Evolutionary conservation across 148 eudicot genomes (phyloP).

Genomic region (Amaranthus palmeri): DNA sequence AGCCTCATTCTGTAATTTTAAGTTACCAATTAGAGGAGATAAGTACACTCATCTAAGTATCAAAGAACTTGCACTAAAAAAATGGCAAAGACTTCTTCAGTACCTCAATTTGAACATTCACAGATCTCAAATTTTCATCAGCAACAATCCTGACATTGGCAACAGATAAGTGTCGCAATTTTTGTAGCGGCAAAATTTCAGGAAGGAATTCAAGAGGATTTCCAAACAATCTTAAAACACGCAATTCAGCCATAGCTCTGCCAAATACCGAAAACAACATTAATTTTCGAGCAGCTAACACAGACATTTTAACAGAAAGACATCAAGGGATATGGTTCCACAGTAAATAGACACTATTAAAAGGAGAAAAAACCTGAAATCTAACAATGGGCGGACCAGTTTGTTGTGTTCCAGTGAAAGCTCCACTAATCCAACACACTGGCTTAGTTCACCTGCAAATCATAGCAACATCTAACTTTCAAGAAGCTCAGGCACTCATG

Average conservation of each 20-base stretch:
- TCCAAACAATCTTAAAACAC: conserved; percentile 83
- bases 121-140: conserved; percentile 81
- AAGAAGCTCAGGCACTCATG: not conserved
- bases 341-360: conserved; percentile 9
- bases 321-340: not conserved
- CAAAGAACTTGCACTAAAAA: not conserved
- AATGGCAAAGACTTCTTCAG: not conserved
- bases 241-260: conserved; percentile 94
- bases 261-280: conserved; percentile 25
- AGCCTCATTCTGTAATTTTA: conserved; percentile 65
- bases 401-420: conserved; percentile 97
- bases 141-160: conserved; percentile 92
- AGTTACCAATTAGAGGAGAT: conserved; percentile 17
- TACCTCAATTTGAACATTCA: conserved; percentile 95
- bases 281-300: conserved; percentile 11
- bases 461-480: not conserved
- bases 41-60: conserved; percentile 9
- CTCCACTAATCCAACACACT: conserved; percentile 92
- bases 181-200: conserved; percentile 85
- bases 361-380: conserved; percentile 70
- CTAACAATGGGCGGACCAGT: conserved; percentile 88
- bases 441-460: conserved; percentile 83
- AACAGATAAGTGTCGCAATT: conserved; percentile 94
- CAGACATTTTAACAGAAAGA: no score
- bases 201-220: conserved; percentile 98